Evolutionary conservation across 202 grass and related monocot species (phyloP), one percentile per base, ranked within the genome.

Genomic region (Schoenoplectus tabernaemontani): DNA sequence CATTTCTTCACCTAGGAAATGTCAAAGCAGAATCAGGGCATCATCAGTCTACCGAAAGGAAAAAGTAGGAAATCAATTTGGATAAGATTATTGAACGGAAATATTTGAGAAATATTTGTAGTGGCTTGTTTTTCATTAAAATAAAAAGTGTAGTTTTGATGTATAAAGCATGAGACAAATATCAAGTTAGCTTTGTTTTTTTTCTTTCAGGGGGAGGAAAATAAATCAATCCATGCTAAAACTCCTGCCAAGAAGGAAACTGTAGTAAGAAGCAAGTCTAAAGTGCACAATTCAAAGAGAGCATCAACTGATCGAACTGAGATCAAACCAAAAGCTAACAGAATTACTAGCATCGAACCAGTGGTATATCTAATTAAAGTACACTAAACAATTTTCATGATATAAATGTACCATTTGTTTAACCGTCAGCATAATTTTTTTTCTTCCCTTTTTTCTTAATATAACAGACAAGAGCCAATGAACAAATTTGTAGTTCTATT

Each of bases 201-300:
- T 80, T 80, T 50, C 57, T 50, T 65, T 61, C 59, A 63, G 77
- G 70, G 70, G n/a, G 70, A 74, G 1, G 46, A 74, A 33, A 74
- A 34, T 17, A 74, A 74, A 74, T 33, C 26, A 33, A 51, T 33
- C 34, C 7, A 15, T 74, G 26, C 16, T 5, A 74, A 17, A 74
- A n/a, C 43, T 33, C 68, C 68, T 51, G 26, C 47, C 15, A 80
- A 34, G 41, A 63, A 80, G 39, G 77, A 80, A 80, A 8, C 8
- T 80, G 59, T 46, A 11, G 7, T 46, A 64, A 19, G 4, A 64
- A 80, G 23, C 54, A 80, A 63, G 59, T 47, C 58, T 15, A 34
- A 74, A 54, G 70, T 53, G 7, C 28, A 19, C 12, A 74, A n/a
- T 12, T 78, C 15, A 4, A 78, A 61, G 38, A 44, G 57, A 78